Conservation (phyloP, 345 rosid species). For the Gossypium ekmanianum region DNA sequence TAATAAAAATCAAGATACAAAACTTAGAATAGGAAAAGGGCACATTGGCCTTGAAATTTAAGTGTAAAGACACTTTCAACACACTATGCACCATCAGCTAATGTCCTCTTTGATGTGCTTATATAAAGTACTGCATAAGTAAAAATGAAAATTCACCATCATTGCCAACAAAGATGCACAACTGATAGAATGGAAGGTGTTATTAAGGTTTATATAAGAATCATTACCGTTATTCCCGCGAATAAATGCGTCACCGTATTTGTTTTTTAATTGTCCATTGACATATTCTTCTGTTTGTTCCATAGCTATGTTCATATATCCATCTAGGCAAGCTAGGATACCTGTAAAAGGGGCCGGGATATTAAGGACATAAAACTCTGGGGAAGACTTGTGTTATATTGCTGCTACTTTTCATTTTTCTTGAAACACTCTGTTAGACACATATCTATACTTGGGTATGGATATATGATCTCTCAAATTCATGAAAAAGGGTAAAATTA, state of each 20-base stretch:
- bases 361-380: neutral
- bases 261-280: slow-evolving; percentile 89
- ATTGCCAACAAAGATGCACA: slow-evolving; percentile 8
- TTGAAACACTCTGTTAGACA: neutral
- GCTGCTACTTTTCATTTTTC: neutral
- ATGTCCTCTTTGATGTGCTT: slow-evolving; percentile 76
- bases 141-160: neutral
- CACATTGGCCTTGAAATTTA: neutral
- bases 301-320: slow-evolving; percentile 97
- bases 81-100: slow-evolving; percentile 66
- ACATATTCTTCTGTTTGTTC: slow-evolving; percentile 94
- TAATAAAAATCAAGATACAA: neutral
- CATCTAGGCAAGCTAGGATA: slow-evolving; percentile 81
- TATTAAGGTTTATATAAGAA: neutral
- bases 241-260: slow-evolving; percentile 92
- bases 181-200: neutral
- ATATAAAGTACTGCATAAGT: slow-evolving; percentile 79
- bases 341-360: slow-evolving; percentile 34
- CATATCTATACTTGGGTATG: neutral
- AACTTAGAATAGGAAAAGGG: neutral
- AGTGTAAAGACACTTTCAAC: neutral
- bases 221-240: slow-evolving; percentile 83
- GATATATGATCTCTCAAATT: neutral
- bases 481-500: neutral
- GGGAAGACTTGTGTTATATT: neutral